phyloP scores from a whole-genome alignment of 1,284 basidiomycete species.

The Leccinum ponderosum region DNA sequence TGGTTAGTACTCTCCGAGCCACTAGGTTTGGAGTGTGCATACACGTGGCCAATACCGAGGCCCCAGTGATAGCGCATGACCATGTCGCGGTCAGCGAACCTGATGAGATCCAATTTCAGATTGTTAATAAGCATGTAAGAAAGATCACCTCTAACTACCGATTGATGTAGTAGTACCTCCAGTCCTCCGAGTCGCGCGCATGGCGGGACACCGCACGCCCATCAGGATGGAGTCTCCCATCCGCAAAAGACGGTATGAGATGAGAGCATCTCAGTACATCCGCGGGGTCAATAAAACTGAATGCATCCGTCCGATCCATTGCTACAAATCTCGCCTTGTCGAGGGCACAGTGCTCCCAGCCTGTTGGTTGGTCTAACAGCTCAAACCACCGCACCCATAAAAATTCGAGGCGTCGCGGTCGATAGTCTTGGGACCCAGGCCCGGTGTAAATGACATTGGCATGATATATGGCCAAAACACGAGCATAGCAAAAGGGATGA shows the following conservation, averaged over 20 bases:
- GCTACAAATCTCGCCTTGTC: not conserved
- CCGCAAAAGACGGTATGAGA: not conserved
- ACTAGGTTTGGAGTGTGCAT: not conserved
- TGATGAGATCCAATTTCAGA: not conserved
- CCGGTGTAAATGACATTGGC: not conserved
- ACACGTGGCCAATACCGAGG: not conserved
- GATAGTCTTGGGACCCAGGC: not conserved
- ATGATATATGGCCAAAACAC: not conserved
- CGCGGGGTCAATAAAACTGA: not conserved
- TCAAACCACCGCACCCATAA: not conserved
- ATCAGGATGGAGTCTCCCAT: not conserved
- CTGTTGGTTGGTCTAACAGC: not conserved
- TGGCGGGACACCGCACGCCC: not conserved
- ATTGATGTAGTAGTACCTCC: constrained; percentile 5
- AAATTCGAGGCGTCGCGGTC: not conserved
- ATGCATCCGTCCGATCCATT: not conserved
- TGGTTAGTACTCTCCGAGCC: not conserved
- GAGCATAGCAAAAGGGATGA: not conserved
- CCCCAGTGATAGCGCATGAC: constrained; percentile 8
- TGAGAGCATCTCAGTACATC: not conserved
- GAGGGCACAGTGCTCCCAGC: not conserved
- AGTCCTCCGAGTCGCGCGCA: not conserved
- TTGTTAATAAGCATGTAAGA: not conserved
- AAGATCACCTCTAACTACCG: not conserved
- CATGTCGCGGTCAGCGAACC: constrained; percentile 14